Conservation (phyloP, 306 rosid genomes). For the Adenanthera pavonina region DNA sequence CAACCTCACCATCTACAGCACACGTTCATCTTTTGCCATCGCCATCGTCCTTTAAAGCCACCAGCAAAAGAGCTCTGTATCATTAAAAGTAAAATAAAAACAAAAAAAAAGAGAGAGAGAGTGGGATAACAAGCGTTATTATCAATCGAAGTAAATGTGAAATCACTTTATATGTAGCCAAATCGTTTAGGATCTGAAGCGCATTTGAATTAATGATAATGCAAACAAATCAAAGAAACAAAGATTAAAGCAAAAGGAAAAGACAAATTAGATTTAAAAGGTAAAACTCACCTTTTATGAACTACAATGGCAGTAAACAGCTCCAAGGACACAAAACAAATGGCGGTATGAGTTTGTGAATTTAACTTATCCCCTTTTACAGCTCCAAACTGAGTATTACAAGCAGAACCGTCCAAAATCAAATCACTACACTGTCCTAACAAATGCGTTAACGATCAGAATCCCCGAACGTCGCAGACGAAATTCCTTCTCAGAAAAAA, state of each 20-base stretch:
- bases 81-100: not conserved
- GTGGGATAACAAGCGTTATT: not conserved
- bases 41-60: constrained; percentile 6
- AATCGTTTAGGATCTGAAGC: constrained; percentile 34
- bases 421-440: not conserved
- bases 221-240: not conserved
- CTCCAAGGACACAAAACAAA: not conserved
- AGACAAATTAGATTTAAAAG: not conserved
- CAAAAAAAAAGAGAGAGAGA: not conserved
- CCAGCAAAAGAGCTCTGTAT: not conserved
- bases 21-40: constrained; percentile 22
- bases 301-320: constrained; percentile 19
- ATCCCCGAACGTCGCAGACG: not conserved
- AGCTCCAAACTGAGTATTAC: constrained; percentile 8
- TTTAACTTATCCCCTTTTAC: constrained; percentile 28
- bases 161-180: not conserved
- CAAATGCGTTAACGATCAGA: not conserved
- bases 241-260: not conserved
- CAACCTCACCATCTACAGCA: not conserved
- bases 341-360: not conserved
- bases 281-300: constrained; percentile 30
- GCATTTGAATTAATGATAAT: constrained; percentile 25
- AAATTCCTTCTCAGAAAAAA: not conserved
- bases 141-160: constrained; percentile 11
- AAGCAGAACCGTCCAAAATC: constrained; percentile 6